Conservation (phyloP, 2,329 filamentous ascomycete genomes). For the Colletotrichum neosansevieriae region DNA sequence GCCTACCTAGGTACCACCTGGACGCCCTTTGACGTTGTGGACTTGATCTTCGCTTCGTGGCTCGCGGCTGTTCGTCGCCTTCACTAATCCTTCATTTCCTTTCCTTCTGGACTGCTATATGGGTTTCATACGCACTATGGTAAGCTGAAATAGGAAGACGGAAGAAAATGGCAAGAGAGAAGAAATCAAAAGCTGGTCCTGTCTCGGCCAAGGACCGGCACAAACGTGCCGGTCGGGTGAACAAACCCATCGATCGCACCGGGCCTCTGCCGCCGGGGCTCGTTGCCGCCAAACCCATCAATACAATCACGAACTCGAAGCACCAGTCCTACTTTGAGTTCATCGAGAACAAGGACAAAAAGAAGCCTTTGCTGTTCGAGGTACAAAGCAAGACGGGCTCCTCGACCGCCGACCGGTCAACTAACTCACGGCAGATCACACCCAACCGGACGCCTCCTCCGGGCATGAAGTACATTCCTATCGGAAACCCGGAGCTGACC, state of each 20-base stretch:
- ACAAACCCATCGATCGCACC: slow-evolving; percentile 44
- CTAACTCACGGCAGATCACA: slow-evolving; percentile 59
- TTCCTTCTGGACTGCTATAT: slow-evolving; percentile 7
- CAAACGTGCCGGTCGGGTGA: slow-evolving; percentile 28
- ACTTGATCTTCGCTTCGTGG: slow-evolving; percentile 24
- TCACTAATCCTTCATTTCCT: slow-evolving; percentile 26
- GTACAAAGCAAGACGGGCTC: slow-evolving; percentile 52
- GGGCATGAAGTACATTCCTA: slow-evolving; percentile 72
- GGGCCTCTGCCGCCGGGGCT: slow-evolving; percentile 51
- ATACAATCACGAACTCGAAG: slow-evolving; percentile 59
- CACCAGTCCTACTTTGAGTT: slow-evolving; percentile 74
- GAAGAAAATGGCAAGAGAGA: slow-evolving; percentile 42
- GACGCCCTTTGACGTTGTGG: slow-evolving; percentile 29
- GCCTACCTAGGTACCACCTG: neutral
- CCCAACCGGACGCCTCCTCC: slow-evolving; percentile 65
- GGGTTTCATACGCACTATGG: slow-evolving; percentile 31
- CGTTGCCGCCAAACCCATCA: slow-evolving; percentile 50
- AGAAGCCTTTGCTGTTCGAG: slow-evolving; percentile 73
- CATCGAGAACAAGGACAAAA: slow-evolving; percentile 73
- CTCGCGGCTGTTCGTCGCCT: neutral
- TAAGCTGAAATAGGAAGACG: slow-evolving; percentile 32
- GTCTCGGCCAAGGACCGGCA: slow-evolving; percentile 40
- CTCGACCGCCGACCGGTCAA: neutral
- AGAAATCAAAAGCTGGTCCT: slow-evolving; percentile 33
- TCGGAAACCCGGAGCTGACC: slow-evolving; percentile 72